Evolutionary conservation across 2,329 filamentous ascomycete genomes (phyloP), one percentile per base, ranked within the genome.

Genomic region (Exserohilum turcica): DNA sequence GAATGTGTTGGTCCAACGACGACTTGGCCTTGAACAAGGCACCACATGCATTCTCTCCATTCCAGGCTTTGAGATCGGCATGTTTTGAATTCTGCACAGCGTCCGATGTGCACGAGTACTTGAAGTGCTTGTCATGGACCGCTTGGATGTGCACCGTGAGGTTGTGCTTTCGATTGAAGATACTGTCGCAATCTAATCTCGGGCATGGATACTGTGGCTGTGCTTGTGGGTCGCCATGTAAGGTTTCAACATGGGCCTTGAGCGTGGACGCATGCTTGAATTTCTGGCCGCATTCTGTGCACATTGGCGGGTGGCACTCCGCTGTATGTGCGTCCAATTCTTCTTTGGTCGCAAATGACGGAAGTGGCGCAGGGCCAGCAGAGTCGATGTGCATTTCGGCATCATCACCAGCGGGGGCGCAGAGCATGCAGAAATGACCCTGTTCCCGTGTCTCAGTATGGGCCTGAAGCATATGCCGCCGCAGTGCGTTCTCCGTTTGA

Each of bases 161-260:
- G 65, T 96, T 97, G n/a, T 88, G 88, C 56, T 84, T 86, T 68
- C 89, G 90, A 15, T 90, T 92, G 74, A 97, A 97, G 48, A 80
- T 84, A 67, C 90, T 90, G 49, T 78, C 80, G 72, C 92, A 97
- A 18, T 83, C 87, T 0, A 80, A 76, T 66, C 86, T 81, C 0
- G 85, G 82, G 70, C 93, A 96, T 1, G 77, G 72, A 44, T 88
- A 84, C 0, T 80, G 84, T 7, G 88, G 64, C 18, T 65, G 62
- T 3, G 56, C 42, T 29, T 61, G 72, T 21, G 65, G 62, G 24
- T 68, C 58, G 18, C 51, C 73, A 74, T 97, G 92, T 51, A 87
- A 79, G 56, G 88, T 84, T 63, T 96, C 91, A 40, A 94, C 80
- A 75, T 97, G 93, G 6, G 59, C 58, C 40, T 84, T 84, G 53